Evolutionary conservation across 1,284 basidiomycete genomes (phyloP).

Genomic region (Ceratobasidium sp.): DNA sequence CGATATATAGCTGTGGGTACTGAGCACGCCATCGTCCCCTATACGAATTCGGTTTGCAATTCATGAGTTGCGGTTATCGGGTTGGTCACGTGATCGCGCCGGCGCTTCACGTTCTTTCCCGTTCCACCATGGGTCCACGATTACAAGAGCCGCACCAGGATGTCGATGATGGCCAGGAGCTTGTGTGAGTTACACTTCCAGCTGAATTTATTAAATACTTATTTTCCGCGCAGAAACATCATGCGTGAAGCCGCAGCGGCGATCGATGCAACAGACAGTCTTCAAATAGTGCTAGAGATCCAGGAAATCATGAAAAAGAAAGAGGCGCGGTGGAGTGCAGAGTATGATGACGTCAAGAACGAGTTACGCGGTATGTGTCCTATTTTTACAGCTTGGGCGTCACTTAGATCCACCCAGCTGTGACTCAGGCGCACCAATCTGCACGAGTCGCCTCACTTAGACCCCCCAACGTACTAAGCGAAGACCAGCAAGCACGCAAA

Average conservation of each 20-base stretch:
- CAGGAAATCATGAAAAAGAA: slow-evolving; percentile 40
- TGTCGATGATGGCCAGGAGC: slow-evolving; percentile 20
- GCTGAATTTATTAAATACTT: neutral
- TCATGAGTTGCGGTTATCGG: neutral
- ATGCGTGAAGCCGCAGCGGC: slow-evolving; percentile 30
- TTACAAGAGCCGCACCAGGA: slow-evolving; percentile 9
- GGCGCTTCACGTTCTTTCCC: neutral
- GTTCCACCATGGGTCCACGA: slow-evolving; percentile 20
- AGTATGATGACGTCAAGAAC: neutral
- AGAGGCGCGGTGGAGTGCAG: slow-evolving; percentile 25
- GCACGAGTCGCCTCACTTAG: slow-evolving; percentile 41
- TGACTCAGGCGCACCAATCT: slow-evolving; percentile 31
- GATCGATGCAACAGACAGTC: slow-evolving; percentile 21
- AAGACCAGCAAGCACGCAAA: slow-evolving; percentile 43
- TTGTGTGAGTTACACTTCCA: slow-evolving; percentile 7
- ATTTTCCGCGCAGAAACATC: slow-evolving; percentile 6
- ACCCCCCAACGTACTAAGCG: slow-evolving; percentile 45
- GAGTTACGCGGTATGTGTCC: slow-evolving; percentile 24
- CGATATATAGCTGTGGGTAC: slow-evolving; percentile 27
- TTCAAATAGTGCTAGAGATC: slow-evolving; percentile 30
- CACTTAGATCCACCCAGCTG: neutral
- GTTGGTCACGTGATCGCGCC: slow-evolving; percentile 22
- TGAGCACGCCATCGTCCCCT: slow-evolving; percentile 38
- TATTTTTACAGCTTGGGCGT: neutral
- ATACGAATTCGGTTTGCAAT: slow-evolving; percentile 2